phyloP scores from a whole-genome alignment of 1,284 basidiomycete species.

The Cryptococcus neoformans region DNA sequence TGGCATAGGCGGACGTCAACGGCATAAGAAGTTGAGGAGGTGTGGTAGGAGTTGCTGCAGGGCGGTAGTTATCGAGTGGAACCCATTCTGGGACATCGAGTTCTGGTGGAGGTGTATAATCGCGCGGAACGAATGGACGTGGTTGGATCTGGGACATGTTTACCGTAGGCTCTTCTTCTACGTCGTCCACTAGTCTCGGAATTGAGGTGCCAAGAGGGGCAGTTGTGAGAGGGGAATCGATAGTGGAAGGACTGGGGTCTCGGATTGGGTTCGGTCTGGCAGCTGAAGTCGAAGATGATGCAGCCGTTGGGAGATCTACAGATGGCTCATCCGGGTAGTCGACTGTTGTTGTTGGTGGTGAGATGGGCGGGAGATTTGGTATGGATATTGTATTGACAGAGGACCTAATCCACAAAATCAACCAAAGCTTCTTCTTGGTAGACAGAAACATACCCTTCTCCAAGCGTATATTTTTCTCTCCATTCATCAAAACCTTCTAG shows the following conservation, averaged over 20 bases:
- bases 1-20: constrained; percentile 33
- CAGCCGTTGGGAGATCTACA: background rate
- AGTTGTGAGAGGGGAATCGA: background rate
- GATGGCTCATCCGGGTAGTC: constrained; percentile 37
- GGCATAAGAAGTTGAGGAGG: constrained; percentile 34
- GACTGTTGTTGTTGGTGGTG: constrained; percentile 28
- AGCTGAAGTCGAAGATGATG: constrained; percentile 7
- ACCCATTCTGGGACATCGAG: constrained; percentile 31
- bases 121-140: constrained; percentile 5
- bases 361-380: constrained; percentile 30
- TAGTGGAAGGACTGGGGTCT: background rate
- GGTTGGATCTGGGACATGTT: constrained; percentile 13
- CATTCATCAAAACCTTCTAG: constrained; percentile 28
- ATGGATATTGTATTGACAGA: constrained; percentile 23
- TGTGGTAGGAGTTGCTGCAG: constrained; percentile 17
- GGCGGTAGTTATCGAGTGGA: constrained; percentile 36
- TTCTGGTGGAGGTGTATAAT: constrained; percentile 10
- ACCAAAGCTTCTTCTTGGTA: background rate
- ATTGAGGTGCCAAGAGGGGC: background rate
- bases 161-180: background rate
- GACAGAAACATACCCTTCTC: constrained; percentile 21
- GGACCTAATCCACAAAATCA: constrained; percentile 13
- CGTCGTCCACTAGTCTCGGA: background rate
- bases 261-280: background rate
- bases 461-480: constrained; percentile 30